Base-by-base conservation (phyloP, 495 filamentous ascomycete genomes). In the Pyrenula massariospora region DNA sequence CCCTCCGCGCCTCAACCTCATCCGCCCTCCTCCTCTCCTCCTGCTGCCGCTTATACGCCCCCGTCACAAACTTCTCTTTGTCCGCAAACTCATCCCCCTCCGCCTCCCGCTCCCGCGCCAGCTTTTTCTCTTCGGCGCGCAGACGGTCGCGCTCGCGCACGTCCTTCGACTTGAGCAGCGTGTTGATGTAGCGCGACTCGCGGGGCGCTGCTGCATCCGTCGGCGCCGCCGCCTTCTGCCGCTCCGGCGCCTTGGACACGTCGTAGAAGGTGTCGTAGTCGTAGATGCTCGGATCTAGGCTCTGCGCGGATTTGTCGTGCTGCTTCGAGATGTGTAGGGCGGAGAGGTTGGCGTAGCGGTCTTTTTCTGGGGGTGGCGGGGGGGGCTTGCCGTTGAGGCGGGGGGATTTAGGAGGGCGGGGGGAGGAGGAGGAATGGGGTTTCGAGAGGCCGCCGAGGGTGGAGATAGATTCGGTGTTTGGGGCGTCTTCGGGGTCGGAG, bases 31-130 rank as follows among this genome's bases (percentile, higher is more conserved):
- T 68, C 62, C 91, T 76, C 67, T 95, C 93, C 64, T 83, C 89
- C 66, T 96, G 93, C 66, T 96, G 93, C 64, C 81, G 80, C 74
- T 91, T 93, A 63, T 98, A 98, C 50, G 93, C 92, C n/a, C 82
- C 82, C 0, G 93, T 98, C 25, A 97, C 93, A 62, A 98, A 98
- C 65, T 86, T 91, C 70, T 97, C 94, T 69, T 96, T 98, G 59
- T 93, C 94, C 0, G 82, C 86, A 64, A 89, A 96, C 69, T 91
- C 89, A 12, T 96, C 94, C 10, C 93, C 93, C 70, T 98, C 93
- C 0, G 84, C 87, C 60, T 92, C 94, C 36, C 93, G 82, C 67
- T 98, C 94, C 50, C 84, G 84, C 61, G 88, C 84, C 24, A 97
- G 73, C 67, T 89, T 75, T 65, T 89, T 88, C 67, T 98, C 93